A percentile compares a stretch with the other conserved stretches of the same genome.
These are phyloP conservation scores for Passiflora organensis DNA, from an alignment of 345 rosid species.

Conservation along the genomic window DNA sequence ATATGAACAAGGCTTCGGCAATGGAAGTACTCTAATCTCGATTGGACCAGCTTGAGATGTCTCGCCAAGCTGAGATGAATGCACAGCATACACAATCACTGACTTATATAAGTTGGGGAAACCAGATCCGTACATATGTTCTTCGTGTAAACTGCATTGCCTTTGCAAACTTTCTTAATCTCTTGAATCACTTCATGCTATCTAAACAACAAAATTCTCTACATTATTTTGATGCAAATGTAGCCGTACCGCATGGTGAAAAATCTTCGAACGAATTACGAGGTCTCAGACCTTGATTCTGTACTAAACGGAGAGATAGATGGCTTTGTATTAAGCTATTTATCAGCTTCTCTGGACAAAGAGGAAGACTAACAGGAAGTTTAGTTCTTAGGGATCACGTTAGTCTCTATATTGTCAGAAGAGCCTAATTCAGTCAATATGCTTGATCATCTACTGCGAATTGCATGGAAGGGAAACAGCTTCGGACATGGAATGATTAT, in stretches of 20 bases:
- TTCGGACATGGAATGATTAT: no score
- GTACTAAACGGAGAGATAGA: constrained; percentile 88
- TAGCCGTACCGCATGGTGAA: constrained; percentile 95
- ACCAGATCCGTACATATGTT: constrained; percentile 85
- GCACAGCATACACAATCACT: constrained; percentile 90
- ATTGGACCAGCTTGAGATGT: constrained; percentile 83
- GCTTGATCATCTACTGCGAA: not conserved
- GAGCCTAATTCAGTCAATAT: not conserved
- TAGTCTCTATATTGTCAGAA: not conserved
- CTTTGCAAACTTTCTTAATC: constrained; percentile 5
- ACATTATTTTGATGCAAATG: constrained; percentile 3
- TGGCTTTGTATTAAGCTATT: constrained; percentile 72
- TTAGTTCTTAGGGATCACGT: not conserved
- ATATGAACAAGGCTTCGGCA: constrained; percentile 88
- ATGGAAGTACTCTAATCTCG: constrained; percentile 94
- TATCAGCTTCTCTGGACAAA: constrained; percentile 67
- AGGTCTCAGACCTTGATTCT: constrained; percentile 83
- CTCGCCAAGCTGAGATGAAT: constrained; percentile 84
- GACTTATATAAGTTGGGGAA: constrained; percentile 88
- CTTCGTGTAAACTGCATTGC: constrained; percentile 54
- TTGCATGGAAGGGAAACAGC: no score
- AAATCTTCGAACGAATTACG: constrained; percentile 85
- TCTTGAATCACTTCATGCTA: not conserved
- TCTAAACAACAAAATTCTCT: not conserved
- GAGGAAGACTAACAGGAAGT: constrained; percentile 28